phyloP scores from a whole-genome alignment of 129 eudicot genomes.

The Flaveria sonorensis region DNA sequence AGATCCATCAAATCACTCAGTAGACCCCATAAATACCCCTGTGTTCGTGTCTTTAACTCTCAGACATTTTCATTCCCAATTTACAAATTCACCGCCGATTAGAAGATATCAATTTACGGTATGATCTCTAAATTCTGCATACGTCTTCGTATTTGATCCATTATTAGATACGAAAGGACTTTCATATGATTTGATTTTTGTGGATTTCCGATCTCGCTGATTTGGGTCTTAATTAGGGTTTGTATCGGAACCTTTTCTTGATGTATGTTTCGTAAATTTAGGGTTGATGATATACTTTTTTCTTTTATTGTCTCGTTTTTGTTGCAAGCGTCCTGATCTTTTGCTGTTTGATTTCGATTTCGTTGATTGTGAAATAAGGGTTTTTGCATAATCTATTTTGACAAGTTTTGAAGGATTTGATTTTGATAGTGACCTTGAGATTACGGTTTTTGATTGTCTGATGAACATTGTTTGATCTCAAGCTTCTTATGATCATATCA shows the following conservation, averaged over 20 bases:
- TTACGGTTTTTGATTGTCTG: not conserved
- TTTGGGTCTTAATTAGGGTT: not conserved
- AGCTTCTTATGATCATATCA: not conserved
- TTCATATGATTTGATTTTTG: not conserved
- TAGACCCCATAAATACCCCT: constrained; percentile 22
- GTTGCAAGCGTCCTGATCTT: too few species aligned
- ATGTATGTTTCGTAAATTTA: too few species aligned
- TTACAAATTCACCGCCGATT: not conserved
- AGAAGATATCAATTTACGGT: not conserved
- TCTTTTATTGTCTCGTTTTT: too few species aligned
- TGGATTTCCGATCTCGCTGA: not conserved
- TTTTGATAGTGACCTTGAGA: not conserved
- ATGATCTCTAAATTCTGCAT: not conserved
- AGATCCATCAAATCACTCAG: constrained; percentile 12
- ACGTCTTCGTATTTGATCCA: not conserved
- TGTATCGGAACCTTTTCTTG: not conserved
- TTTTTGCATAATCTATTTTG: not conserved
- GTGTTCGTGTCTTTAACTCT: not conserved
- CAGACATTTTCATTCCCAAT: not conserved
- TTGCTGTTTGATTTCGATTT: not conserved
- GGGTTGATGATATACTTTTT: too few species aligned
- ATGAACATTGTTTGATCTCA: not conserved
- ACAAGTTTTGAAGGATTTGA: not conserved
- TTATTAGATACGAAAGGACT: too few species aligned
- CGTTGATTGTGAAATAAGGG: not conserved